Conservation (phyloP, 345 rosid species). For the Raphanus raphanistrum region DNA sequence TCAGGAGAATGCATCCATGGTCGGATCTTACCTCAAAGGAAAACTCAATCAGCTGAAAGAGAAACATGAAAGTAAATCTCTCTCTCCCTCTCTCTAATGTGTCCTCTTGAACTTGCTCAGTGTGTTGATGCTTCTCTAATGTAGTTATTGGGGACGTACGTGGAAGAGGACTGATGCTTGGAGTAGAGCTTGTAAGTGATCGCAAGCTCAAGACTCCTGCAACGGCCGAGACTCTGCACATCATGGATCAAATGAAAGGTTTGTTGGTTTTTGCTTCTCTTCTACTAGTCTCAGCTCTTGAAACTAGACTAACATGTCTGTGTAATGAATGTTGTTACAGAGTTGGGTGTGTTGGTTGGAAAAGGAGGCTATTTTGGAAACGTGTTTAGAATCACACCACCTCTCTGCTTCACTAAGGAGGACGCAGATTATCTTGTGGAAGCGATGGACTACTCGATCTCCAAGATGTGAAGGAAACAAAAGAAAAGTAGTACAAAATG, state of each 20-base stretch:
- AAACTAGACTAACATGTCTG: not conserved
- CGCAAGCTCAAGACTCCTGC: slow-evolving; percentile 86
- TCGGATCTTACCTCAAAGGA: slow-evolving; percentile 77
- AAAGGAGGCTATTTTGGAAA: slow-evolving; percentile 90
- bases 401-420: slow-evolving; percentile 87
- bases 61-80: slow-evolving; percentile 65
- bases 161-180: slow-evolving; percentile 92
- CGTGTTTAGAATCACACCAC: slow-evolving; percentile 91
- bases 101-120: not conserved
- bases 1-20: slow-evolving; percentile 74
- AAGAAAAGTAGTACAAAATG: not conserved
- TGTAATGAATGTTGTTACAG: slow-evolving; percentile 38
- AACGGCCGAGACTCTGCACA: slow-evolving; percentile 60
- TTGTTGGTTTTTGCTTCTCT: not conserved
- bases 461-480: slow-evolving; percentile 60
- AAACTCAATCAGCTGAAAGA: slow-evolving; percentile 69
- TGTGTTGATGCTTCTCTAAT: not conserved
- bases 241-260: slow-evolving; percentile 97
- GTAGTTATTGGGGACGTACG: slow-evolving; percentile 94
- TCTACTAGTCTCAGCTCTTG: not conserved
- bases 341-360: slow-evolving; percentile 80
- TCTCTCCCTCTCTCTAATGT: not conserved
- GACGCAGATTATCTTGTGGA: slow-evolving; percentile 96
- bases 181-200: slow-evolving; percentile 93
- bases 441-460: slow-evolving; percentile 69